phyloP scores from a whole-genome alignment of 192 early-diverging fungal genomes.

The Coemansia brasiliensis region DNA sequence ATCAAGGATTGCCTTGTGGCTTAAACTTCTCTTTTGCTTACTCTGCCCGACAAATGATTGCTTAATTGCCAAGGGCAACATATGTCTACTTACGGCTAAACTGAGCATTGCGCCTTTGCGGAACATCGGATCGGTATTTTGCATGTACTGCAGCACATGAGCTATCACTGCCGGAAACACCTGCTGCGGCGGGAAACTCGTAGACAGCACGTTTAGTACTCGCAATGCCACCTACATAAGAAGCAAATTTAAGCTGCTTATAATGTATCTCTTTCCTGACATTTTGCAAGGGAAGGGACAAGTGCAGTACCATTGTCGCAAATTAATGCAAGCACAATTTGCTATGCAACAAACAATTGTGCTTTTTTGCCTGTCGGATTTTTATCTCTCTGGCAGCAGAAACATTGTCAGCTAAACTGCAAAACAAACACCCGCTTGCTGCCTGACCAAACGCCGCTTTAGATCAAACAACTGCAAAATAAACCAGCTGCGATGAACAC shows the following conservation, averaged over 20 bases:
- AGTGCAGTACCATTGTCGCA: slow-evolving; percentile 12
- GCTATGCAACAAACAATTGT: too few species aligned
- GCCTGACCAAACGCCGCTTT: not conserved
- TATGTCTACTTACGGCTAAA: slow-evolving; percentile 61
- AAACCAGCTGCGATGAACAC: slow-evolving; percentile 1
- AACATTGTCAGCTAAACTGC: too few species aligned
- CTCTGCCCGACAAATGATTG: too few species aligned
- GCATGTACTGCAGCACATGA: slow-evolving; percentile 76
- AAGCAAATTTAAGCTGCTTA: slow-evolving; percentile 4
- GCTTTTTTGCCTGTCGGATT: too few species aligned
- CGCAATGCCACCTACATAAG: slow-evolving; percentile 58
- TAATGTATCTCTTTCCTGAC: too few species aligned
- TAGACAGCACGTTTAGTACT: slow-evolving; percentile 77
- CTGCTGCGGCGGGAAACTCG: slow-evolving; percentile 82
- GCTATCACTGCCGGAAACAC: slow-evolving; percentile 80
- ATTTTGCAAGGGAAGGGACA: too few species aligned
- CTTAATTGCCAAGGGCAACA: not conserved
- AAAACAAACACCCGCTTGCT: not conserved
- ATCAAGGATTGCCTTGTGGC: too few species aligned
- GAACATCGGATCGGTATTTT: slow-evolving; percentile 68
- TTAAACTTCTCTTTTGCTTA: too few species aligned
- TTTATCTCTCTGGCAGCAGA: not conserved
- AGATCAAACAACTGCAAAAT: slow-evolving; percentile 2
- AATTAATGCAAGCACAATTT: slow-evolving; percentile 10
- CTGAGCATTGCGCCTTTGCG: slow-evolving; percentile 89